Evolutionary conservation across 164 flowering plant species (phyloP).

Genomic region (Aristolochia californica): DNA sequence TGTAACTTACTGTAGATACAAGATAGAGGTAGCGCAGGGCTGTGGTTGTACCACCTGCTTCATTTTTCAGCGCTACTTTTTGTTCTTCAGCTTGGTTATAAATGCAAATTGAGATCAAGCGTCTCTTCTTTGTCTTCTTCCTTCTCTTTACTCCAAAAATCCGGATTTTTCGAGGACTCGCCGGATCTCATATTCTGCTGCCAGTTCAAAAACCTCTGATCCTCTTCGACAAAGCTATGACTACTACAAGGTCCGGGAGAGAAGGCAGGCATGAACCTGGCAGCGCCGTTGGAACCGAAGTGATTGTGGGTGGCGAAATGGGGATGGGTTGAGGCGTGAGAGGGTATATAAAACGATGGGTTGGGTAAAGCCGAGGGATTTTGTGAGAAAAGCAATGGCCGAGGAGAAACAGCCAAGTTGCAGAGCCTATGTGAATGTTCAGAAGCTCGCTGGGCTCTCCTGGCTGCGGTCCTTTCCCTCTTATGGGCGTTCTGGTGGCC

Average conservation of each 20-base stretch:
- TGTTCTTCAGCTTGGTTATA: background rate
- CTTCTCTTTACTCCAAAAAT: background rate
- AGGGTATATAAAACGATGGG: background rate
- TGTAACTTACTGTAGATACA: no score
- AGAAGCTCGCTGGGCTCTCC: constrained; percentile 6
- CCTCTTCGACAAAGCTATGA: background rate
- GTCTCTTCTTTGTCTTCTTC: background rate
- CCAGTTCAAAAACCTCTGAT: background rate
- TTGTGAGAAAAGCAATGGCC: background rate
- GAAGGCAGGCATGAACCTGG: background rate
- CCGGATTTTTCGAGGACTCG: background rate
- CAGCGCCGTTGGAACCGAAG: background rate
- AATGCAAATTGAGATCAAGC: constrained; percentile 4
- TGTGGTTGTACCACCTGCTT: no score
- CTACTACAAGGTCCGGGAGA: background rate
- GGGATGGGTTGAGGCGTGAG: background rate
- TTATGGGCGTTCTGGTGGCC: constrained; percentile 12
- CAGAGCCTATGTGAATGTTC: background rate
- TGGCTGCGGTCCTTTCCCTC: constrained; percentile 2
- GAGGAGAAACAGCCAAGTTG: background rate
- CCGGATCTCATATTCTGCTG: background rate
- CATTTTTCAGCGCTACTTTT: no score
- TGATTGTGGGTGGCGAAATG: background rate
- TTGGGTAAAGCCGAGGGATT: no score
- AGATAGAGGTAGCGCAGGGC: no score